Percentiles rank a stretch among this genome's conserved stretches.
These are phyloP conservation scores for Heimioporus sp. DNA, from an alignment of 768 basidiomycete genomes.

Conservation along the genomic window DNA sequence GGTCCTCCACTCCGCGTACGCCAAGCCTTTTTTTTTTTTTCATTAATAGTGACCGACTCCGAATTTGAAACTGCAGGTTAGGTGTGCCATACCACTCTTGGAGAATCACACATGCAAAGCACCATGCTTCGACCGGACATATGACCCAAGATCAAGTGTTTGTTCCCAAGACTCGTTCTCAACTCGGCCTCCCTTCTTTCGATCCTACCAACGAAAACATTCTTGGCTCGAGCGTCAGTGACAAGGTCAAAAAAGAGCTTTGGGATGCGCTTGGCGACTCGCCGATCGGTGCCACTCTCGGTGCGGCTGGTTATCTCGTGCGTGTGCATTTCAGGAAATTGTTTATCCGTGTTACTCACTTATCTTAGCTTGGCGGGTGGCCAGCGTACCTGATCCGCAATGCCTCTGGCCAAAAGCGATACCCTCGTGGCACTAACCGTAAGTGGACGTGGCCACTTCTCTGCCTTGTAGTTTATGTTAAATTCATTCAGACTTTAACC, in stretches of 20 bases:
- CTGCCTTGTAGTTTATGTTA: not conserved
- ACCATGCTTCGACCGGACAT: constrained; percentile 93
- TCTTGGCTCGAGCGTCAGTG: constrained; percentile 60
- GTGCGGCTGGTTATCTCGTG: constrained; percentile 60
- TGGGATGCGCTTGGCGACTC: constrained; percentile 91
- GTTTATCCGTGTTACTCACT: not conserved
- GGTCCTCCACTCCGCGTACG: constrained; percentile 87
- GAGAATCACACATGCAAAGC: constrained; percentile 92
- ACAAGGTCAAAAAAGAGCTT: constrained; percentile 68
- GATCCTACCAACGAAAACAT: constrained; percentile 66
- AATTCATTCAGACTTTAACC: constrained; percentile 62
- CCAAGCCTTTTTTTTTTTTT: constrained; percentile 11
- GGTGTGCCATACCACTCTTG: constrained; percentile 97
- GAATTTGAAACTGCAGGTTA: constrained; percentile 48
- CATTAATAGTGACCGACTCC: constrained; percentile 15
- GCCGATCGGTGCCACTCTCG: constrained; percentile 66
- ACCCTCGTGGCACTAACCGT: constrained; percentile 82
- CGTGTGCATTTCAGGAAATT: constrained; percentile 14
- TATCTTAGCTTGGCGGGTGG: constrained; percentile 73
- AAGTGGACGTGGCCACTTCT: constrained; percentile 27
- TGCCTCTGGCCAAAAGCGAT: constrained; percentile 80
- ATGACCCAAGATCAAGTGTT: constrained; percentile 96
- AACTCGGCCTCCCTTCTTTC: constrained; percentile 61
- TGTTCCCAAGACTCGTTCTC: constrained; percentile 85
- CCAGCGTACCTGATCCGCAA: constrained; percentile 80